Evolutionary conservation across 768 basidiomycete species (phyloP).

Genomic region (Calocybe cyanea): DNA sequence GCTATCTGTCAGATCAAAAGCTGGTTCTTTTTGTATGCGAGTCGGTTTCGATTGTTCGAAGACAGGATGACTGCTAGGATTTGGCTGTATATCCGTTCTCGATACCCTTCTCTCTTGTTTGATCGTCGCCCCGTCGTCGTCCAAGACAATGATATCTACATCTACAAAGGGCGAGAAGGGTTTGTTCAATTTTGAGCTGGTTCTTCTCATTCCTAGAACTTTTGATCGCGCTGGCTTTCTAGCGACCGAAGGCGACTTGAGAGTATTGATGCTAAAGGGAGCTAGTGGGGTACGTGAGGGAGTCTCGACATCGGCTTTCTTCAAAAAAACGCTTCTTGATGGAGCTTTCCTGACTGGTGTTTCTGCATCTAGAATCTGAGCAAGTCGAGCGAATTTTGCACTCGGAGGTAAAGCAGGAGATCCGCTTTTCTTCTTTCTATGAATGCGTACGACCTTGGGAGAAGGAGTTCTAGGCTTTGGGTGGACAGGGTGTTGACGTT

Average conservation of each 20-base stretch:
- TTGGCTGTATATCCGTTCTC: slow-evolving; percentile 36
- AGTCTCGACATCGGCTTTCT: slow-evolving; percentile 12
- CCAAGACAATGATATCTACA: slow-evolving; percentile 66
- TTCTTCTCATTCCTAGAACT: slow-evolving; percentile 19
- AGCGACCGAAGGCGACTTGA: slow-evolving; percentile 33
- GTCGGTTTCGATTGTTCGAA: neutral
- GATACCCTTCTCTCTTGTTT: slow-evolving; percentile 61
- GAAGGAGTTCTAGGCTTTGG: slow-evolving; percentile 29
- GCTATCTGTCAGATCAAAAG: slow-evolving; percentile 5
- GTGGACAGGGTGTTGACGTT: slow-evolving; percentile 36
- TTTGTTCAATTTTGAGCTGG: slow-evolving; percentile 30
- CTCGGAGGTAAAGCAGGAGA: slow-evolving; percentile 28
- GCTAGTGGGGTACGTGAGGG: slow-evolving; percentile 31
- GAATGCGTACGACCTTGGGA: slow-evolving; percentile 30
- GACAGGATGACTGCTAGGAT: slow-evolving; percentile 19
- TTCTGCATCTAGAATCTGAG: slow-evolving; percentile 27
- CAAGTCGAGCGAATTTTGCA: slow-evolving; percentile 25
- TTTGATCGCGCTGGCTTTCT: slow-evolving; percentile 22
- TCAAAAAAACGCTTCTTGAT: slow-evolving; percentile 13
- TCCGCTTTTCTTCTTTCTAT: slow-evolving; percentile 34
- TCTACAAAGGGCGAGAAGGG: slow-evolving; percentile 48
- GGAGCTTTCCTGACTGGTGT: slow-evolving; percentile 2
- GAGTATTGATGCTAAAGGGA: slow-evolving; percentile 26
- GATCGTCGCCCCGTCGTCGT: slow-evolving; percentile 53
- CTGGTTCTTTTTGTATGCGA: neutral